Evolutionary conservation across 2,329 filamentous ascomycete species (phyloP), one percentile per base, ranked within the genome.

Genomic region (Talaromyces amestolkiae): DNA sequence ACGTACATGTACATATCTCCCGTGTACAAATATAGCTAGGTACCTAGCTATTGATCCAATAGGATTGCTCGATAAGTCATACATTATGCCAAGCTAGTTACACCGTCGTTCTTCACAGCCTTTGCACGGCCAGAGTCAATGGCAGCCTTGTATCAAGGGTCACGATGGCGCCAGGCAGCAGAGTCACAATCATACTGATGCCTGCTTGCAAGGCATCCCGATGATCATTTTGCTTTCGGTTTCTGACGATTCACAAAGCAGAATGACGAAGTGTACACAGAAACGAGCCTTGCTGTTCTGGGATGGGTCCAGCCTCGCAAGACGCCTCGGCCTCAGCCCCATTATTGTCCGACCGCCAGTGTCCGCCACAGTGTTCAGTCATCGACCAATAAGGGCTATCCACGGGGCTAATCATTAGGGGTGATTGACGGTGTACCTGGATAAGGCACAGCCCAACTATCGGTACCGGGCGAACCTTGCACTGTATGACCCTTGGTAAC

Each of bases 321-420:
- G 15, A 31, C 37, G 56, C 56, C 56, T 59, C 56, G 56, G 39
- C 56, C 37, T 59, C 56, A 59, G 56, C 56, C 56, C 56, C 56
- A 59, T 59, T 19, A 33, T 59, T 59, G 56, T 59, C 56, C 56
- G 56, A 59, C 56, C 56, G 56, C 56, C 56, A 43, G 54, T 31
- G 22, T 58, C 54, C 37, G 54, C 56, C 56, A 58, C 56, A 43
- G 37, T 8, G 22, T 39, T 58, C 56, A 17, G 15, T 24, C 17
- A 17, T 33, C 53, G n/a, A 17, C 31, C 31, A 37, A 39, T 56
- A 56, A 37, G 31, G 31, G 27, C 17, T 19, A n/a, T 13, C 27
- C 11, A 3, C 10, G 15, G 31, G 51, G 17, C n/a, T 39, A 37
- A 37, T 56, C 33, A 24, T 56, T 56, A 6, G 33, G 33, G n/a